These are phyloP conservation scores for Ambrosiella beaveri DNA, from an alignment of 2,329 filamentous ascomycete species.

Conservation along the genomic window DNA sequence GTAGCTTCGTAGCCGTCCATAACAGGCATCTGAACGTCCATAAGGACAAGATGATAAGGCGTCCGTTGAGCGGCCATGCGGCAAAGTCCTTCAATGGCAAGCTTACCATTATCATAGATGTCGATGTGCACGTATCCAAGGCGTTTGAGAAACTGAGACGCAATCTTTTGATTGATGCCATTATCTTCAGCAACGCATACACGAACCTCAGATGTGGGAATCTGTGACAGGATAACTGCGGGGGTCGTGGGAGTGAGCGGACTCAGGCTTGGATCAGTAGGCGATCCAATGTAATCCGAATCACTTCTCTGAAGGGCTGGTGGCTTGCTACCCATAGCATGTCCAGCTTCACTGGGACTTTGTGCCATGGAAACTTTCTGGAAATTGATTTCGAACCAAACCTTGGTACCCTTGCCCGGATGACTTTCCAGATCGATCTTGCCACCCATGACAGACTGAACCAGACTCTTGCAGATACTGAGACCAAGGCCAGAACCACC, in stretches of 20 bases:
- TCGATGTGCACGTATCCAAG: constrained; percentile 68
- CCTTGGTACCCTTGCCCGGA: constrained; percentile 51
- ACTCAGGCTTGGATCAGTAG: neutral
- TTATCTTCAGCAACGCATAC: constrained; percentile 95
- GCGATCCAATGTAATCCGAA: neutral
- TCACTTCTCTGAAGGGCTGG: neutral
- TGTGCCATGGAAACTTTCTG: constrained; percentile 35
- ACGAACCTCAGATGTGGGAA: constrained; percentile 62
- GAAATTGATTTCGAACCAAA: constrained; percentile 70
- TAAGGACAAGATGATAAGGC: constrained; percentile 80
- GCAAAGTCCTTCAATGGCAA: constrained; percentile 74
- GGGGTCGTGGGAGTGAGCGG: constrained; percentile 14
- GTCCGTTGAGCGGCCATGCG: constrained; percentile 50
- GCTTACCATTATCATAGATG: constrained; percentile 76
- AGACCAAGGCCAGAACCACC: constrained; percentile 81
- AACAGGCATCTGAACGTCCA: constrained; percentile 95
- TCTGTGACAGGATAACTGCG: constrained; percentile 49
- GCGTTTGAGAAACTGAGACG: constrained; percentile 74
- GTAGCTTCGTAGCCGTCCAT: constrained; percentile 88
- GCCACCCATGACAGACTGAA: constrained; percentile 82
- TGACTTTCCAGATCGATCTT: constrained; percentile 66
- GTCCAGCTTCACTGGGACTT: constrained; percentile 1
- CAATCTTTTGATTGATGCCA: constrained; percentile 84
- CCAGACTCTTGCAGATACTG: constrained; percentile 86
- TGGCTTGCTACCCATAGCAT: neutral